These are phyloP conservation scores for Mycena metata DNA, from an alignment of 768 basidiomycete species.

Conservation along the genomic window DNA sequence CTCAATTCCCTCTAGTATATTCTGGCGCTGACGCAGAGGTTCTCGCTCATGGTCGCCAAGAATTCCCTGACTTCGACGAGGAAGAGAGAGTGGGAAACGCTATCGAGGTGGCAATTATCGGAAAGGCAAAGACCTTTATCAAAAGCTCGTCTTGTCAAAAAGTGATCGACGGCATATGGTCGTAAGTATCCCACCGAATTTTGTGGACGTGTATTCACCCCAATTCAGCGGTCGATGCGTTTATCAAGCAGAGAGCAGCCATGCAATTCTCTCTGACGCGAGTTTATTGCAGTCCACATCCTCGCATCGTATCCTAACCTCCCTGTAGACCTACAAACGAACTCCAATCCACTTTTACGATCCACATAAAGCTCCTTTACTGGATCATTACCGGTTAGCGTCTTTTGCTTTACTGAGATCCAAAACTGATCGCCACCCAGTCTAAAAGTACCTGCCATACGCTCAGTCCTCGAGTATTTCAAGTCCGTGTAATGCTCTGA, in stretches of 20 bases:
- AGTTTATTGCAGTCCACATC: slow-evolving; percentile 37
- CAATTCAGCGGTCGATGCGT: slow-evolving; percentile 86
- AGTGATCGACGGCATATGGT: slow-evolving; percentile 89
- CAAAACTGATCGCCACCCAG: slow-evolving; percentile 51
- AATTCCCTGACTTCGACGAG: slow-evolving; percentile 73
- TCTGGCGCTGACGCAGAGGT: slow-evolving; percentile 76
- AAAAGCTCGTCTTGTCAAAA: slow-evolving; percentile 91
- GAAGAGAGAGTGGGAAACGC: slow-evolving; percentile 91
- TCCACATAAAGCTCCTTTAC: slow-evolving; percentile 91
- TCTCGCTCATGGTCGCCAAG: slow-evolving; percentile 69
- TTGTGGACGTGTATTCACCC: slow-evolving; percentile 3
- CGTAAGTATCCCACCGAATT: slow-evolving; percentile 56
- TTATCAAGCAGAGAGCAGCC: slow-evolving; percentile 89
- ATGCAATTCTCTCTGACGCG: slow-evolving; percentile 92
- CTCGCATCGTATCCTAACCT: background rate
- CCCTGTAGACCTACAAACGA: slow-evolving; percentile 86
- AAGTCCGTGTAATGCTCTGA: no score
- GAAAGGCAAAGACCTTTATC: slow-evolving; percentile 90
- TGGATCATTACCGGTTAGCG: slow-evolving; percentile 92
- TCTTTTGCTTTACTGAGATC: background rate
- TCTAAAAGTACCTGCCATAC: slow-evolving; percentile 91
- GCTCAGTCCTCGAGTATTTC: slow-evolving; percentile 21
- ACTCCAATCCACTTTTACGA: slow-evolving; percentile 95
- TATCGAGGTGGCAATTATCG: slow-evolving; percentile 92
- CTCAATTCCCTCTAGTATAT: slow-evolving; percentile 60